Percentiles rank a stretch among this genome's conserved stretches.
Conservation (phyloP, 139 green algal species). For the Haematococcus lacustris region DNA sequence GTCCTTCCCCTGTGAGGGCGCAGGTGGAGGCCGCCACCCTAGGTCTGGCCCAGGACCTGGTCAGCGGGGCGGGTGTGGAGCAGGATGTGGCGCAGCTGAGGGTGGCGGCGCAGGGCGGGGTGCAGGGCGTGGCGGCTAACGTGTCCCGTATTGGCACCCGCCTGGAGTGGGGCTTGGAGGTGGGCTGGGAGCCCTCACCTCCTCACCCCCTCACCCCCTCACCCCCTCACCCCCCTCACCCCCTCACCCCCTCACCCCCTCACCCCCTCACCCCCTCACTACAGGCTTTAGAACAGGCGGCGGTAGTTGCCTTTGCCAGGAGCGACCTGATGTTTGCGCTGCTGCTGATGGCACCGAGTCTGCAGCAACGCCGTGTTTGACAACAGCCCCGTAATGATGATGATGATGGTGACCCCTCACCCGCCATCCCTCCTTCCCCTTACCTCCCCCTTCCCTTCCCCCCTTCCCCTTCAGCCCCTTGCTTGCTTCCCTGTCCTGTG, state of each 20-base stretch:
- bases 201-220: neutral
- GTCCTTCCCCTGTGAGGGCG: no score
- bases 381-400: no score
- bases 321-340: neutral
- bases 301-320: neutral
- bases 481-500: no score
- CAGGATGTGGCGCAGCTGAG: constrained; percentile 5
- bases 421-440: no score
- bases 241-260: no score
- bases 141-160: neutral
- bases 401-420: no score
- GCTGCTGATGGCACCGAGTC: neutral
- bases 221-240: neutral
- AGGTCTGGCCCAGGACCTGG: neutral
- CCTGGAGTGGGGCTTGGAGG: neutral
- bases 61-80: neutral
- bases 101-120: neutral
- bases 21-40: constrained; percentile 6
- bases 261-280: neutral
- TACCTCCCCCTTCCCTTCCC: no score
- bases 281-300: neutral
- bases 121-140: neutral
- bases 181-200: neutral
- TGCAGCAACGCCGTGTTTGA: no score
- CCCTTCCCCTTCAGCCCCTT: no score